phyloP scores from a whole-genome alignment of 2,329 filamentous ascomycete species.

The Apiospora phragmitis region DNA sequence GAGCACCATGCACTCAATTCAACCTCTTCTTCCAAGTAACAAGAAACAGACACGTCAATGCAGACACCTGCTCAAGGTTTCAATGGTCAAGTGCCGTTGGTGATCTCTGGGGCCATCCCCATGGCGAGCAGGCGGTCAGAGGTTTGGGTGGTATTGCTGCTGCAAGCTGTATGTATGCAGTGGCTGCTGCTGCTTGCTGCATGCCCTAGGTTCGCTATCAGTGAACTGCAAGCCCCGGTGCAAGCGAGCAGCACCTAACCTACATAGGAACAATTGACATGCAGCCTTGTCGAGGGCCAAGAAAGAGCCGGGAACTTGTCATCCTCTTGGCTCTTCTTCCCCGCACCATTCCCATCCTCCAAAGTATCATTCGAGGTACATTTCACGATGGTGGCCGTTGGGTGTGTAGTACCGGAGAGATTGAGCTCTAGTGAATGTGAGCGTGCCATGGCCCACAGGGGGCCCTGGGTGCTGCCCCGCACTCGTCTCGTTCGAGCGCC shows the following conservation, averaged over 20 bases:
- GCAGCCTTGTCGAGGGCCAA: background rate
- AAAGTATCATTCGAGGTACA: background rate
- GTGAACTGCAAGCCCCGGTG: background rate
- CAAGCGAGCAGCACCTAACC: background rate
- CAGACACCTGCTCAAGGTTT: background rate
- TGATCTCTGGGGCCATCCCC: background rate
- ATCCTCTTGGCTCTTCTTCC: background rate
- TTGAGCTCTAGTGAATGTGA: background rate
- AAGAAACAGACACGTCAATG: background rate
- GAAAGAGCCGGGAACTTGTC: background rate
- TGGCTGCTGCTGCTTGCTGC: background rate
- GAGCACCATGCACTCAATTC: background rate
- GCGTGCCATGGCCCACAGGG: background rate
- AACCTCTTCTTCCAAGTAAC: background rate
- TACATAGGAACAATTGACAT: background rate
- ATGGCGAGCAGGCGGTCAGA: background rate
- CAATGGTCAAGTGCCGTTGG: background rate
- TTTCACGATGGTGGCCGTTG: conserved; percentile 7
- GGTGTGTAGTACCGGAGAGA: background rate
- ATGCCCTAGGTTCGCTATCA: background rate
- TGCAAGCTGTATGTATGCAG: background rate
- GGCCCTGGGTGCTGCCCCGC: background rate
- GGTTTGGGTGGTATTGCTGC: background rate
- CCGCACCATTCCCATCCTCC: background rate
- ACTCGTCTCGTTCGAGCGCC: background rate